A percentile compares a stretch with the other conserved stretches of the same genome.
Conservation (phyloP, 768 basidiomycete species). For the Leccinum truebloodii region DNA sequence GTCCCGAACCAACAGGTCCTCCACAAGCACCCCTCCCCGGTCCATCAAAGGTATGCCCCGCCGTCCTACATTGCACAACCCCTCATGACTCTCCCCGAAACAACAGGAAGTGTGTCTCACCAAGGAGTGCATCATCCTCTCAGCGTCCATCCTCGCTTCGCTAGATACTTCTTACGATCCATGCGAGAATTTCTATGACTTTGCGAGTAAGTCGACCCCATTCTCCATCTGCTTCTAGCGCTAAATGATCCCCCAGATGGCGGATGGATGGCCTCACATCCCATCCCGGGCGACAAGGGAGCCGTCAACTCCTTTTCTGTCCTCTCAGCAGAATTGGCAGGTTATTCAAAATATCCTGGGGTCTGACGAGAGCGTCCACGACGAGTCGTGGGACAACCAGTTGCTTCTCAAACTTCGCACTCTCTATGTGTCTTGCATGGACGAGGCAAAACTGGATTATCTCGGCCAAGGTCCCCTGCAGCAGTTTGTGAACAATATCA, state of each 20-base stretch:
- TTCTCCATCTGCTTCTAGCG: background rate
- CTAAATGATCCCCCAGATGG: constrained; percentile 53
- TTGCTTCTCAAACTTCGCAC: constrained; percentile 65
- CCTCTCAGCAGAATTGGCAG: constrained; percentile 72
- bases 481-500: constrained; percentile 61
- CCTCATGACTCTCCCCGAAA: constrained; percentile 8
- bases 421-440: constrained; percentile 80
- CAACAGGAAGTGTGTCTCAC: constrained; percentile 69
- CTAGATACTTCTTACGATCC: constrained; percentile 85
- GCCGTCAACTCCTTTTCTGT: constrained; percentile 70
- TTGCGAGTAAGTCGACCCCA: constrained; percentile 66
- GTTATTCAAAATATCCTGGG: constrained; percentile 75
- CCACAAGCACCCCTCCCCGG: constrained; percentile 56
- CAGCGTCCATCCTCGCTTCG: constrained; percentile 78
- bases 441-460: constrained; percentile 74
- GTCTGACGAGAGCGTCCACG: constrained; percentile 37
- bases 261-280: constrained; percentile 83
- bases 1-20: constrained; percentile 41
- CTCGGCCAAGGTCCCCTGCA: constrained; percentile 72
- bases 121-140: constrained; percentile 76
- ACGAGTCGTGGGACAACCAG: constrained; percentile 49
- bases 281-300: constrained; percentile 85
- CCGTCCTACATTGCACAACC: background rate
- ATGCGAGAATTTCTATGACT: constrained; percentile 94
- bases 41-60: constrained; percentile 49